These are phyloP conservation scores for Phaeoacremonium minimum DNA, from an alignment of 2,329 filamentous ascomycete species.

Conservation along the genomic window DNA sequence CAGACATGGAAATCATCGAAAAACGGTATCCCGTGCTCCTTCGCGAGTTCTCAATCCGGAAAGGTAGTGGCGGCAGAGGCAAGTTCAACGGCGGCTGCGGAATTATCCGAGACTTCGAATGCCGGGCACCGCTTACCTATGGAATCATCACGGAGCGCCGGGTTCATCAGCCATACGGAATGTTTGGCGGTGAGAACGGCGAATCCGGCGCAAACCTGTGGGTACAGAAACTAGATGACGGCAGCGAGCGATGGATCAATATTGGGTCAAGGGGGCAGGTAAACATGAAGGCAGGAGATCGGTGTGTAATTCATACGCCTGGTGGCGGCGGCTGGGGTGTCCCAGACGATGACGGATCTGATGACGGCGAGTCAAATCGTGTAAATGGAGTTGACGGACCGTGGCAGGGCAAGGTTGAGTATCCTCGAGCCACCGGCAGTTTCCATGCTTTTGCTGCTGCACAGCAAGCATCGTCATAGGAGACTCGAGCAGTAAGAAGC, in stretches of 20 bases:
- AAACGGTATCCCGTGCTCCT: slow-evolving; percentile 17
- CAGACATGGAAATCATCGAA: slow-evolving; percentile 16
- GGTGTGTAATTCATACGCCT: slow-evolving; percentile 9
- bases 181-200: slow-evolving; percentile 9
- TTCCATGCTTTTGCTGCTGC: background rate
- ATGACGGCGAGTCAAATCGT: background rate
- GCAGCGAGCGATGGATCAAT: slow-evolving; percentile 9
- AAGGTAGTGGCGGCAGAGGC: slow-evolving; percentile 13
- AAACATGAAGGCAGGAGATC: slow-evolving; percentile 10
- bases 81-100: slow-evolving; percentile 13
- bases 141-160: slow-evolving; percentile 7
- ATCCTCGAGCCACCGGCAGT: background rate
- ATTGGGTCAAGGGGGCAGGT: slow-evolving; percentile 9
- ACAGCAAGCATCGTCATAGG: background rate
- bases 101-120: slow-evolving; percentile 12
- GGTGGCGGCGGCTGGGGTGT: slow-evolving; percentile 5
- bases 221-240: slow-evolving; percentile 5
- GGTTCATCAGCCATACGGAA: slow-evolving; percentile 6
- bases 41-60: slow-evolving; percentile 13
- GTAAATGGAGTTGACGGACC: background rate
- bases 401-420: background rate
- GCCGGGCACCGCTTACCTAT: slow-evolving; percentile 4
- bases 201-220: slow-evolving; percentile 6
- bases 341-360: too few relatives aligned
- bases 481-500: too few relatives aligned